Conservation (phyloP, 169 alveolate genomes). For the Plasmodium cynomolgi region DNA sequence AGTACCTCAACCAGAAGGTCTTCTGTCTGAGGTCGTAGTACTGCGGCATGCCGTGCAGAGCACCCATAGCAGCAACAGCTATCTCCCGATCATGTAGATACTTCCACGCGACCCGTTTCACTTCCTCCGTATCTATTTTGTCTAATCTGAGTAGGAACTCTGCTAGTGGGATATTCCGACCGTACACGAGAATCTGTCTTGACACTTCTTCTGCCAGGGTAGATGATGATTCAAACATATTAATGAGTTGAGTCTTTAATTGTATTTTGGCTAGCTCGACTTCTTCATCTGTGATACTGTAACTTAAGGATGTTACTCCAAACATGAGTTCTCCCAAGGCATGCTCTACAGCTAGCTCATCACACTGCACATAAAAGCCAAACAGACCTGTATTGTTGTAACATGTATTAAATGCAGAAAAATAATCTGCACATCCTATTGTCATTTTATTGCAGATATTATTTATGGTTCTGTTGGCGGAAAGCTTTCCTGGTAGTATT, state of each 20-base stretch:
- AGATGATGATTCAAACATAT: slow-evolving; percentile 86
- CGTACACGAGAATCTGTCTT: slow-evolving; percentile 87
- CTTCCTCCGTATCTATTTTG: slow-evolving; percentile 88
- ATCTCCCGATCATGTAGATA: slow-evolving; percentile 87
- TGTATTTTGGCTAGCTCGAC: slow-evolving; percentile 87
- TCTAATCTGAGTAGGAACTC: slow-evolving; percentile 86
- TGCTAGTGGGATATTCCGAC: slow-evolving; percentile 85
- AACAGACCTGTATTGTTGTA: slow-evolving; percentile 95
- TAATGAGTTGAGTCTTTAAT: slow-evolving; percentile 83
- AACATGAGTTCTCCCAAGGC: slow-evolving; percentile 88
- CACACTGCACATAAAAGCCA: slow-evolving; percentile 90
- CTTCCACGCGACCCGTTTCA: slow-evolving; percentile 90
- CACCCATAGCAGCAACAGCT: slow-evolving; percentile 87
- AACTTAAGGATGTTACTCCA: slow-evolving; percentile 87
- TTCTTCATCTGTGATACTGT: slow-evolving; percentile 87
- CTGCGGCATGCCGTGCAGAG: slow-evolving; percentile 87
- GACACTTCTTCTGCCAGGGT: slow-evolving; percentile 90
- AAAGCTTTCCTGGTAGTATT: slow-evolving; percentile 86
- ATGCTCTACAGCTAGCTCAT: slow-evolving; percentile 90
- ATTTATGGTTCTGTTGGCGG: slow-evolving; percentile 86
- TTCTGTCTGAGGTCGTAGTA: slow-evolving; percentile 83
- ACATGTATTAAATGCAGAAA: slow-evolving; percentile 90
- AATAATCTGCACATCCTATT: slow-evolving; percentile 88
- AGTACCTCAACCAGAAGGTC: slow-evolving; percentile 86
- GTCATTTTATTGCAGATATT: slow-evolving; percentile 87